Conservation (phyloP, 164 flowering plant genomes). For the Protea cynaroides region DNA sequence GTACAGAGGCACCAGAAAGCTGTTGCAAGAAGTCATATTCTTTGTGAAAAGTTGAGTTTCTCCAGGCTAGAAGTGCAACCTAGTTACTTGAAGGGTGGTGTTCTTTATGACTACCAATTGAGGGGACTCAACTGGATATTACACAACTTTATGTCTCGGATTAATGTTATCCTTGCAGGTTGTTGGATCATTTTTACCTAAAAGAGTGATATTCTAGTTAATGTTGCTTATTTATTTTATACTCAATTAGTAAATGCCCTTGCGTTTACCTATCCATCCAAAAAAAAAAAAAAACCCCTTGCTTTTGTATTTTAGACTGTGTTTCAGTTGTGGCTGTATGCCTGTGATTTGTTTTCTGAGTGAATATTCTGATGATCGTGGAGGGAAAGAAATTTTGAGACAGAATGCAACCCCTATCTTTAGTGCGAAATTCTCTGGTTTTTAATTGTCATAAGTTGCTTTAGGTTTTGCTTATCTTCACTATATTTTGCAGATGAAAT, state of each 20-base stretch:
- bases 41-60: background rate
- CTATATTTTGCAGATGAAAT: constrained; percentile 7
- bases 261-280: background rate
- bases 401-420: background rate
- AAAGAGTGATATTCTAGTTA: background rate
- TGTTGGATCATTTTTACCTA: background rate
- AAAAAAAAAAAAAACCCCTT: too few species aligned
- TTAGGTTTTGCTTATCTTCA: background rate
- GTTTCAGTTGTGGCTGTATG: too few species aligned
- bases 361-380: too few species aligned
- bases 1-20: constrained; percentile 8
- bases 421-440: background rate
- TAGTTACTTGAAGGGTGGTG: constrained; percentile 8
- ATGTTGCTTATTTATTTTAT: background rate
- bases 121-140: constrained; percentile 9
- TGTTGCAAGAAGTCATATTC: background rate
- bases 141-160: constrained; percentile 2
- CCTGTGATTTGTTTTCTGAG: too few species aligned
- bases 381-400: too few species aligned
- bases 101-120: constrained; percentile 7
- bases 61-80: constrained; percentile 2
- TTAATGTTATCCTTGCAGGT: constrained; percentile 12
- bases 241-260: background rate
- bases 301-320: too few species aligned
- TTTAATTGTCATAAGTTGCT: background rate